These are phyloP conservation scores for Pachysolen tannophilus DNA, from an alignment of 805 yeast genomes.

Conservation along the genomic window DNA sequence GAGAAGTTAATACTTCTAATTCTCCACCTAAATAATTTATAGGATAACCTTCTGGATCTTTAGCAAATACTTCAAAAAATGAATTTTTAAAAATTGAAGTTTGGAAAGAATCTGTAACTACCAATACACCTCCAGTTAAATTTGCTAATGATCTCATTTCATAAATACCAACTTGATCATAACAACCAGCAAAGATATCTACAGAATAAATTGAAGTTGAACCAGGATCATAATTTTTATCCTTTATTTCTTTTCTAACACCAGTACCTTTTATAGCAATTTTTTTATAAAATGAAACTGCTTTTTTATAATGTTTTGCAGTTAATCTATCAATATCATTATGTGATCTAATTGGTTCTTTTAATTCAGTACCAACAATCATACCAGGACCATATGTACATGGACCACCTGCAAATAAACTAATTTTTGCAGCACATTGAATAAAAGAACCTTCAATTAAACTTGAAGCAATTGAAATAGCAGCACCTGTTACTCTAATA, in stretches of 20 bases:
- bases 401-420: slow-evolving; percentile 91
- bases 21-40: slow-evolving; percentile 87
- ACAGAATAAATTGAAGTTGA: slow-evolving; percentile 64
- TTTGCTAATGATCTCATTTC: slow-evolving; percentile 87
- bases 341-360: slow-evolving; percentile 96
- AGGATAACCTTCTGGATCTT: slow-evolving; percentile 81
- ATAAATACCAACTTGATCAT: slow-evolving; percentile 90
- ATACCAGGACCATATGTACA: slow-evolving; percentile 93
- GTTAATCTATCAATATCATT: slow-evolving; percentile 89
- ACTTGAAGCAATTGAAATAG: slow-evolving; percentile 76
- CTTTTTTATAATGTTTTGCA: slow-evolving; percentile 83
- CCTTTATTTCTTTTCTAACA: slow-evolving; percentile 25
- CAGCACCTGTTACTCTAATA: slow-evolving; percentile 88
- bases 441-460: slow-evolving; percentile 76
- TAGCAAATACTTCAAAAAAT: slow-evolving; percentile 75
- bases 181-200: slow-evolving; percentile 91
- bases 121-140: slow-evolving; percentile 83
- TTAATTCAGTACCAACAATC: slow-evolving; percentile 83
- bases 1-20: slow-evolving; percentile 79
- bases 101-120: slow-evolving; percentile 87
- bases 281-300: slow-evolving; percentile 71
- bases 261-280: slow-evolving; percentile 66
- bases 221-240: slow-evolving; percentile 26
- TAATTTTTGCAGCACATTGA: slow-evolving; percentile 81
- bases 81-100: slow-evolving; percentile 93